phyloP scores from a whole-genome alignment of 805 yeast species.

The Schizosaccharomyces osmophilus region DNA sequence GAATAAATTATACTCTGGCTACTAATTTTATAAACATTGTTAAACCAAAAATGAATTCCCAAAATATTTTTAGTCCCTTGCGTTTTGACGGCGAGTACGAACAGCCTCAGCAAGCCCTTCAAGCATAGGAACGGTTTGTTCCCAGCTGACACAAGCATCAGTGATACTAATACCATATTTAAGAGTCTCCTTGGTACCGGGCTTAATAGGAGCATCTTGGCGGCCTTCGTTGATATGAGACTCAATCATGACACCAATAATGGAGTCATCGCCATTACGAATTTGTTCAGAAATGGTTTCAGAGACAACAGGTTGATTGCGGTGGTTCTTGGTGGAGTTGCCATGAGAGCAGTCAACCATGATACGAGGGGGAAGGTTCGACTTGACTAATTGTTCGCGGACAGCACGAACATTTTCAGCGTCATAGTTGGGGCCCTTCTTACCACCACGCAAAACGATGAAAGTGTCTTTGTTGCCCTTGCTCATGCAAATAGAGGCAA shows the following conservation, averaged over 20 bases:
- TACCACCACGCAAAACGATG: conserved; percentile 87
- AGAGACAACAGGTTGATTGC: conserved; percentile 81
- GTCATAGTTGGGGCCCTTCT: conserved; percentile 74
- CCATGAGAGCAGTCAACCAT: conserved; percentile 98
- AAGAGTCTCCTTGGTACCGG: conserved; percentile 25
- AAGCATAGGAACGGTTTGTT: conserved; percentile 50
- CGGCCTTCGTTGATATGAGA: conserved; percentile 77
- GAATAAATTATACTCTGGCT: not conserved
- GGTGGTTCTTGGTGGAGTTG: conserved; percentile 71
- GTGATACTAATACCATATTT: conserved; percentile 87
- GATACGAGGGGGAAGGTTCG: conserved; percentile 32
- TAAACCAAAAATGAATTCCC: not conserved
- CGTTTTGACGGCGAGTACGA: conserved; percentile 33
- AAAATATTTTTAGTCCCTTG: not conserved
- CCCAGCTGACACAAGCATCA: conserved; percentile 93
- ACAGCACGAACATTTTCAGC: conserved; percentile 46
- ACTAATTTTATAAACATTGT: not conserved
- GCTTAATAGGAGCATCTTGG: conserved; percentile 53
- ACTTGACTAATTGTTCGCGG: conserved; percentile 29
- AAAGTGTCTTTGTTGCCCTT: conserved; percentile 81
- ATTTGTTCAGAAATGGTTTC: conserved; percentile 56
- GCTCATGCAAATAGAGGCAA: conserved; percentile 87
- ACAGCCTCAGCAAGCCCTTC: conserved; percentile 56
- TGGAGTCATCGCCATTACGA: conserved; percentile 40
- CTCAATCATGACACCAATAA: conserved; percentile 94